These are phyloP conservation scores for Porphyra umbilicalis DNA, from an alignment of 31 red algal genomes.

Conservation along the genomic window DNA sequence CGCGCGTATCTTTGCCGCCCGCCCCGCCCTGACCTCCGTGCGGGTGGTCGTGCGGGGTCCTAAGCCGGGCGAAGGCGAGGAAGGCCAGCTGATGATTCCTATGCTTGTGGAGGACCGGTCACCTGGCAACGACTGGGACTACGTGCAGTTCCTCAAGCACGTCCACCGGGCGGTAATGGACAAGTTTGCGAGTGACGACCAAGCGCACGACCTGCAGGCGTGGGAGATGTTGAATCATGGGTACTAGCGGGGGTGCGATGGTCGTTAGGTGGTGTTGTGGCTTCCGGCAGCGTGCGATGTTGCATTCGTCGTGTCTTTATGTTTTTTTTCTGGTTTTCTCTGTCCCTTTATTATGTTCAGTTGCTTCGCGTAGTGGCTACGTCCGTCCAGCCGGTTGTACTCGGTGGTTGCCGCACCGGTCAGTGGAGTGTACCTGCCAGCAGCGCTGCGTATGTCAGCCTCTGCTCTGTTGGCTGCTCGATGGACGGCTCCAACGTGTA, in stretches of 20 bases:
- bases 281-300: neutral
- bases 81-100: slow-evolving; percentile 39
- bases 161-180: slow-evolving; percentile 72
- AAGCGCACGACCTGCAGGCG: slow-evolving; percentile 45
- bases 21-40: slow-evolving; percentile 27
- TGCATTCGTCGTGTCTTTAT: neutral
- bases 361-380: too few species aligned
- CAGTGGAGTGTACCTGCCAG: too few species aligned
- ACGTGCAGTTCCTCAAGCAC: slow-evolving; percentile 57
- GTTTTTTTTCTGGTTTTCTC: neutral
- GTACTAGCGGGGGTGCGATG: neutral
- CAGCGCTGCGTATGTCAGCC: too few species aligned
- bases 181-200: slow-evolving; percentile 56
- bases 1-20: slow-evolving; percentile 23
- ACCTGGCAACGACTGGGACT: slow-evolving; percentile 15
- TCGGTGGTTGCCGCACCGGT: too few species aligned
- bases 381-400: too few species aligned
- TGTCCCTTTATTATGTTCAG: neutral
- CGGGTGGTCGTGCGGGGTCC: slow-evolving; percentile 25
- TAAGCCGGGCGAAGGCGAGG: slow-evolving; percentile 25
- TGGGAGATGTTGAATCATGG: slow-evolving; percentile 72
- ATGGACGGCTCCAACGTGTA: too few species aligned
- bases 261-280: neutral
- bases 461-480: too few species aligned
- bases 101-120: slow-evolving; percentile 65